These are phyloP conservation scores for Dalbergia cultrata DNA, from an alignment of 306 rosid species.

Conservation along the genomic window DNA sequence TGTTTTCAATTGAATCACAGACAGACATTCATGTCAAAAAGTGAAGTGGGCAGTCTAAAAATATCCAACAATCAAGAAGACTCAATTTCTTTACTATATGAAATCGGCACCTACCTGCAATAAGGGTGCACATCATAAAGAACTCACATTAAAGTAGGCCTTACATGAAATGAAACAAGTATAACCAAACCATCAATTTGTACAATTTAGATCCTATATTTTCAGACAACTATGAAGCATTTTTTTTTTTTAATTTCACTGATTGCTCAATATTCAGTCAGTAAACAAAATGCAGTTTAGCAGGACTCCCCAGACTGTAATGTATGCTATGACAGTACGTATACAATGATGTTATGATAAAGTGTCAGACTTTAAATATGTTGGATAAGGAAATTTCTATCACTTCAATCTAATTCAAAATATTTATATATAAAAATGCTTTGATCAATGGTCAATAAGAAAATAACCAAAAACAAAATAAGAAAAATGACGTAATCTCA, in stretches of 20 bases:
- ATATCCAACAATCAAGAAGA: not conserved
- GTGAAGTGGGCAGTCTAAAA: not conserved
- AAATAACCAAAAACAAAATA: too few relatives aligned
- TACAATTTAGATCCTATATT: not conserved
- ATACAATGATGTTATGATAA: not conserved
- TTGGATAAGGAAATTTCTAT: slow-evolving; percentile 11
- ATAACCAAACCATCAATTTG: not conserved
- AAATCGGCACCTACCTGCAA: not conserved
- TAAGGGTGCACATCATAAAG: not conserved
- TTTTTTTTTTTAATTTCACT: not conserved
- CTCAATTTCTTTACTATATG: not conserved
- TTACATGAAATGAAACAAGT: not conserved
- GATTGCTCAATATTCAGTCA: not conserved
- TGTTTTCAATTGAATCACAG: too few relatives aligned
- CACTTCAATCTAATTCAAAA: not conserved
- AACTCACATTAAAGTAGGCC: too few relatives aligned
- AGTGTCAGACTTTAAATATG: not conserved
- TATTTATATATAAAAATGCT: not conserved
- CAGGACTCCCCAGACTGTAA: not conserved
- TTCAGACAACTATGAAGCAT: not conserved
- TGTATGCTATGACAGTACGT: not conserved
- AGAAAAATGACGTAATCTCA: too few relatives aligned
- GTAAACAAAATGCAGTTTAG: not conserved
- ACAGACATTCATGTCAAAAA: not conserved
- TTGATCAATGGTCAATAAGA: too few relatives aligned